Evolutionary conservation across 2,329 filamentous ascomycete species (phyloP), one percentile per base, ranked within the genome.

Genomic region (Cytospora paraplurivora): DNA sequence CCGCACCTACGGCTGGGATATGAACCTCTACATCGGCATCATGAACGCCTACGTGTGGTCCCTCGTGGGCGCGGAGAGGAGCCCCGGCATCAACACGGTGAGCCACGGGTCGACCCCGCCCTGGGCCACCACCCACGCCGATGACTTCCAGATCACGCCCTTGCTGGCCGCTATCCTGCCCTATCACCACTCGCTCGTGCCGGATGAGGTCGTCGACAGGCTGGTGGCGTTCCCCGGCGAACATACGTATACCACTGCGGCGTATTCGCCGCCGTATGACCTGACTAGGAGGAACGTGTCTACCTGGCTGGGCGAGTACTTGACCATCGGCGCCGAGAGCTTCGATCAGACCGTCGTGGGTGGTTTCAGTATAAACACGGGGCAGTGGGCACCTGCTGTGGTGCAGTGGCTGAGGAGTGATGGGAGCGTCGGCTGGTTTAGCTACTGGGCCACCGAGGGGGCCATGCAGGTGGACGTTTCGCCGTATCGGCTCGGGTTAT

Each of bases 1-100:
- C 71, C 80, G 86, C 0, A 77, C 81, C 0, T 88, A 88, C 66
- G 85, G 85, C 0, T 88, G 82, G 63, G 85, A 88, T 64, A 87
- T 88, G 85, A 87, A 85, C 61, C 75, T 79, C 7, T 88, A 88
- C 68, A 71, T 87, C 4, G 82, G 82, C 59, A 77, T 88, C 56
- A 80, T 88, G 71, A 81, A 81, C 0, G 71, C 85, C 15, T 85
- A 85, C 73, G 78, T 88, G 66, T 88, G 85, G 85, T 79, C 81
- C 0, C 64, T 86, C 4, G 75, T 85, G 6, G 84, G 84, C 10
- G 81, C 84, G 59, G 75, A 79, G 34, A 71, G 72, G 15, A 75
- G 75, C 0, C 76, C 75, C 0, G 63, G 78, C 1, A 73, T 74
- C 34, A 62, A 69, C 6, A 73, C 72, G 58, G 75, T 76, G 51